These are phyloP conservation scores for Vaccinium myrtillus DNA, from an alignment of 148 eudicot species.

Conservation along the genomic window DNA sequence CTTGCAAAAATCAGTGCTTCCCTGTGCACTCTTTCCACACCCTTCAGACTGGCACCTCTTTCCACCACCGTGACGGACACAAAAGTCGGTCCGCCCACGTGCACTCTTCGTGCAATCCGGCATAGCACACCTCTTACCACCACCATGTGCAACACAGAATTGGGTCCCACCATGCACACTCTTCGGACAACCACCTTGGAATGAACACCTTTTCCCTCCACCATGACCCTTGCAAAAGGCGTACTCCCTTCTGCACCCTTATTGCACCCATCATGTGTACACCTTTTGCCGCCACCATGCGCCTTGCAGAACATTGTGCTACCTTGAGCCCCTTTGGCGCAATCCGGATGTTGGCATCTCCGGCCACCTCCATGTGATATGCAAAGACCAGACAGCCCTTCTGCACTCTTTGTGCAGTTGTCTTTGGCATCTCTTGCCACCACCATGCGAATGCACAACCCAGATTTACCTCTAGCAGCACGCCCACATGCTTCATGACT, in stretches of 20 bases:
- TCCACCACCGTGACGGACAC: conserved; percentile 99
- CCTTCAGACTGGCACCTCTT: conserved; percentile 78
- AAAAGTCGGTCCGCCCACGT: conserved; percentile 80
- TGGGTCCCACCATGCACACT: conserved; percentile 96
- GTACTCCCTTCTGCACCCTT: conserved; percentile 99
- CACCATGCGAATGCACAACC: conserved; percentile 96
- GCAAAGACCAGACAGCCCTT: conserved; percentile 94
- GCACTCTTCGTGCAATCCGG: conserved; percentile 88
- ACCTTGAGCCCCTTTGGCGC: conserved; percentile 95
- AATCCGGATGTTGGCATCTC: conserved; percentile 72
- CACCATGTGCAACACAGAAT: conserved; percentile 96
- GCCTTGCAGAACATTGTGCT: conserved; percentile 98
- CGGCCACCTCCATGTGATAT: conserved; percentile 99
- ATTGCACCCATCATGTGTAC: conserved; percentile 70
- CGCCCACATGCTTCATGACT: conserved; percentile 76
- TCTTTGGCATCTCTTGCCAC: conserved; percentile 96
- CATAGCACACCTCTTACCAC: conserved; percentile 89
- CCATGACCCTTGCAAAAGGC: conserved; percentile 94
- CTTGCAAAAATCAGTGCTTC: conserved; percentile 97
- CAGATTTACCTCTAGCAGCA: conserved; percentile 92
- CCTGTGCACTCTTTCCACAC: conserved; percentile 96
- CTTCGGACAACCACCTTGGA: conserved; percentile 76
- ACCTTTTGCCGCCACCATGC: conserved; percentile 96
- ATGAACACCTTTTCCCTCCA: conserved; percentile 94
- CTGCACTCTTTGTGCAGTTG: conserved; percentile 87